phyloP scores from a whole-genome alignment of 1,284 basidiomycete genomes.

The Kwoniella shivajii region DNA sequence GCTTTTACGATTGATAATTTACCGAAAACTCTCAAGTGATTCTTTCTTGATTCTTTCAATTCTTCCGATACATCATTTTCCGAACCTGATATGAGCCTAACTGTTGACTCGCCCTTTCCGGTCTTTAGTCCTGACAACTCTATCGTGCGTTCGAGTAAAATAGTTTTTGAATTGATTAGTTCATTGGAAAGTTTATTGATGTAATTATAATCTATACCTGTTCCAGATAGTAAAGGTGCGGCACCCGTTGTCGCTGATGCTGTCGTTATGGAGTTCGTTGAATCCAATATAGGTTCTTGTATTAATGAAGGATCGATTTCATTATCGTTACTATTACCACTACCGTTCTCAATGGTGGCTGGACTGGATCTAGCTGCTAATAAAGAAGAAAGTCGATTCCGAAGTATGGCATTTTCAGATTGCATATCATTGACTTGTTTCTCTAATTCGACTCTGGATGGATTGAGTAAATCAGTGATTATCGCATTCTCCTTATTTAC shows the following conservation, averaged over 20 bases:
- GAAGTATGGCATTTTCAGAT: slow-evolving; percentile 46
- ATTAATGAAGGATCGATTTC: too few species aligned
- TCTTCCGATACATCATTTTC: background rate
- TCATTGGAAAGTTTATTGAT: slow-evolving; percentile 36
- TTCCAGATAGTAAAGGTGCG: background rate
- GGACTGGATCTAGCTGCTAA: slow-evolving; percentile 17
- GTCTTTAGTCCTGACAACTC: slow-evolving; percentile 17
- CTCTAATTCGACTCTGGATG: slow-evolving; percentile 41
- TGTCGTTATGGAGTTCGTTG: background rate
- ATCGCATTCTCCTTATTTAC: background rate
- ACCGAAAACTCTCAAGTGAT: slow-evolving; percentile 12
- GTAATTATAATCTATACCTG: slow-evolving; percentile 33
- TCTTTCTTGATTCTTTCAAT: slow-evolving; percentile 8
- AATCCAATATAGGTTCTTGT: background rate
- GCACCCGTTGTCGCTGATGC: background rate
- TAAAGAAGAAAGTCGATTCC: slow-evolving; percentile 34
- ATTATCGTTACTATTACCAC: too few species aligned
- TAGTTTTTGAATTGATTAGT: slow-evolving; percentile 24
- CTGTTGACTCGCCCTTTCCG: background rate
- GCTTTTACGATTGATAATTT: slow-evolving; percentile 19
- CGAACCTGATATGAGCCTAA: background rate
- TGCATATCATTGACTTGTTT: slow-evolving; percentile 42
- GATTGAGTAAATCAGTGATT: background rate
- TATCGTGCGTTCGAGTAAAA: slow-evolving; percentile 27
- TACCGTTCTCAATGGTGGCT: background rate